Conservation (phyloP, 176 grass and related monocot species). For the Panicum miliaceum region DNA sequence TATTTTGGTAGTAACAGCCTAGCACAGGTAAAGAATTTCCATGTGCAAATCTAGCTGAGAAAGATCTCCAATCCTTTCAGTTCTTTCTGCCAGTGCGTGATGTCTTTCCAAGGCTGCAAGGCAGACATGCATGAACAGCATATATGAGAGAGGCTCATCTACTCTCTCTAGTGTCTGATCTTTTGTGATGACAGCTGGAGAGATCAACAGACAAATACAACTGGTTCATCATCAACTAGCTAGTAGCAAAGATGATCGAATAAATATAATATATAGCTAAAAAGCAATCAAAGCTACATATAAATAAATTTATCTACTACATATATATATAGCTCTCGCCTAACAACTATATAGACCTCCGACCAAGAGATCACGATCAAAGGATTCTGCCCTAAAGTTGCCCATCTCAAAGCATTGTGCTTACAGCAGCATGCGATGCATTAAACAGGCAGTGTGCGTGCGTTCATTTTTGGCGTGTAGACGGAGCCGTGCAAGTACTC, state of each 20-base stretch:
- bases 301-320: constrained; percentile 14
- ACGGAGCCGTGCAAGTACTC: constrained; percentile 9
- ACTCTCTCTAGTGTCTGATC: neutral
- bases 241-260: neutral
- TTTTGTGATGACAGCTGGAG: constrained; percentile 30
- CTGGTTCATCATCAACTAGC: constrained; percentile 25
- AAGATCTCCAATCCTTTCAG: constrained; percentile 10
- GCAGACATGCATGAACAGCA: neutral
- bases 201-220: constrained; percentile 31
- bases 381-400: constrained; percentile 48
- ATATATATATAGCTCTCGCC: constrained; percentile 11
- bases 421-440: constrained; percentile 30
- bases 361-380: constrained; percentile 15
- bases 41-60: constrained; percentile 2
- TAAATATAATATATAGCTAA: neutral
- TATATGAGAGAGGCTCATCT: neutral
- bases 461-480: constrained; percentile 17
- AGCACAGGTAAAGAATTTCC: neutral
- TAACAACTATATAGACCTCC: constrained; percentile 38
- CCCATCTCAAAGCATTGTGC: constrained; percentile 37
- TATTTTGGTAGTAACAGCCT: neutral
- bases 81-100: constrained; percentile 3
- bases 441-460: neutral
- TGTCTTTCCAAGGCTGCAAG: neutral
- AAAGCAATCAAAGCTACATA: constrained; percentile 25